Conservation (phyloP, 2,329 filamentous ascomycete species). For the Chrysoporthe austroafricana region DNA sequence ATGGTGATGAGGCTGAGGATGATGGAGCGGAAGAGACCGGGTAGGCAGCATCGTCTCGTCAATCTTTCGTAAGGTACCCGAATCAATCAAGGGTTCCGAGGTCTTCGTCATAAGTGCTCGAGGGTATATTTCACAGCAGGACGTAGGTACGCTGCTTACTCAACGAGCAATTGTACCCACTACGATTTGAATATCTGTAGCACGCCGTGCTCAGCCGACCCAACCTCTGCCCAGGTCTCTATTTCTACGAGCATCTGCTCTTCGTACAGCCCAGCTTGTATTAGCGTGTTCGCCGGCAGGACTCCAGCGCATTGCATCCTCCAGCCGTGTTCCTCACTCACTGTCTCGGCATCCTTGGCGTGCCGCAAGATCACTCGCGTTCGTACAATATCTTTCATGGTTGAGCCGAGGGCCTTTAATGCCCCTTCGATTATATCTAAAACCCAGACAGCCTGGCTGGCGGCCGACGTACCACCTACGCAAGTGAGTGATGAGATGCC, state of each 20-base stretch:
- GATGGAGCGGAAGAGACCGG: slow-evolving; percentile 31
- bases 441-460: no score
- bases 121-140: background rate
- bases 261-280: slow-evolving; percentile 28
- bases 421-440: no score
- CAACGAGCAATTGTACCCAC: background rate
- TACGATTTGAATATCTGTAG: slow-evolving; percentile 14
- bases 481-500: slow-evolving; percentile 23
- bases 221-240: slow-evolving; percentile 31
- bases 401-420: no score
- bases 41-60: background rate
- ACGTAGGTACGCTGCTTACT: background rate
- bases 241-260: slow-evolving; percentile 31
- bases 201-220: slow-evolving; percentile 26
- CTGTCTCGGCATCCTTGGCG: slow-evolving; percentile 12
- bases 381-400: no score
- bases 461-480: slow-evolving; percentile 32
- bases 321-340: slow-evolving; percentile 37
- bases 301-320: slow-evolving; percentile 33
- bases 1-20: slow-evolving; percentile 28
- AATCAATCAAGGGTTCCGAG: background rate
- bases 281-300: slow-evolving; percentile 29
- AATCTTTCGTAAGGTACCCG: background rate
- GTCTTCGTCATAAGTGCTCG: background rate
- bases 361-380: no score